phyloP scores from a whole-genome alignment of 2,329 filamentous ascomycete genomes.

The Talaromyces sp. region DNA sequence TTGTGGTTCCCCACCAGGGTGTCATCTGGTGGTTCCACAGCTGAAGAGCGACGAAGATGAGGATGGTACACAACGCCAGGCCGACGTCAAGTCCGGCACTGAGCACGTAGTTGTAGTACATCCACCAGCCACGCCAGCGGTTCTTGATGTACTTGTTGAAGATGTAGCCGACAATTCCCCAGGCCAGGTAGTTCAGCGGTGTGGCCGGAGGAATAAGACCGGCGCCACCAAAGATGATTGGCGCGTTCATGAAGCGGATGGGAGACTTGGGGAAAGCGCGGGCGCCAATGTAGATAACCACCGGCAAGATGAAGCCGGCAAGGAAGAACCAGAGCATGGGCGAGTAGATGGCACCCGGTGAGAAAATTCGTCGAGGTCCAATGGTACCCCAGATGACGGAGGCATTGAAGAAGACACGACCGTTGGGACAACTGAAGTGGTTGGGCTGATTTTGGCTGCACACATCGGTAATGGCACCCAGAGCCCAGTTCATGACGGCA shows the following conservation, averaged over 20 bases:
- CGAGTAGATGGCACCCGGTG: slow-evolving; percentile 56
- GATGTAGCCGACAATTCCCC: slow-evolving; percentile 61
- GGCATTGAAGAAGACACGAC: slow-evolving; percentile 61
- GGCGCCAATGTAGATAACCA: slow-evolving; percentile 58
- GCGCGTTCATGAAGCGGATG: slow-evolving; percentile 62
- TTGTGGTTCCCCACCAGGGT: slow-evolving; percentile 64
- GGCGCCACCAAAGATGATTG: slow-evolving; percentile 63
- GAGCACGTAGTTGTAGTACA: slow-evolving; percentile 72
- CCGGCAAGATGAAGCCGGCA: slow-evolving; percentile 57
- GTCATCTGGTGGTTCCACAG: slow-evolving; percentile 54
- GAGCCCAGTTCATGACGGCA: slow-evolving; percentile 40
- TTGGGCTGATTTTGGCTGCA: slow-evolving; percentile 56
- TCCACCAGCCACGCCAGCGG: slow-evolving; percentile 66
- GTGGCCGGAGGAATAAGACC: slow-evolving; percentile 64
- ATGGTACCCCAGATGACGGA: slow-evolving; percentile 71
- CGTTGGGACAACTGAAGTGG: slow-evolving; percentile 56
- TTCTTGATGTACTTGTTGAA: slow-evolving; percentile 67
- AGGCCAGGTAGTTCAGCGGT: slow-evolving; percentile 65
- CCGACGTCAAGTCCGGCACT: slow-evolving; percentile 67
- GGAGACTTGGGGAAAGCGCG: slow-evolving; percentile 57
- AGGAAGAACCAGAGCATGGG: slow-evolving; percentile 67
- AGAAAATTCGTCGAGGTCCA: slow-evolving; percentile 66
- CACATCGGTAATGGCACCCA: slow-evolving; percentile 56
- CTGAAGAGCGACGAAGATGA: slow-evolving; percentile 66
- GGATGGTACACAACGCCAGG: slow-evolving; percentile 59